phyloP scores from a whole-genome alignment of 192 early-diverging fungal genomes.

The Mortierella hygrophila region DNA sequence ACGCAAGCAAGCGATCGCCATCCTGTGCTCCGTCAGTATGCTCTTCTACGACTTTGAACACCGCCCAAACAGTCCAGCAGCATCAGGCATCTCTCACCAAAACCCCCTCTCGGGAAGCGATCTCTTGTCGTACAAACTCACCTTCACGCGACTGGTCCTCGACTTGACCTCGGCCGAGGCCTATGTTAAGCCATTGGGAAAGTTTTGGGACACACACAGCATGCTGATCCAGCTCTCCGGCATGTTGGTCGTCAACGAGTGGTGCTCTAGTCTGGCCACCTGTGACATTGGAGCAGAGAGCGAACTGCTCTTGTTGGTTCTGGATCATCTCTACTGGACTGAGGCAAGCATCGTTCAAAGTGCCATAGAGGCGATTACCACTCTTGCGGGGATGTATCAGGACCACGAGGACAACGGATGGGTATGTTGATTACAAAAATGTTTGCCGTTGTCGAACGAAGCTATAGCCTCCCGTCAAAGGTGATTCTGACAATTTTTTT shows the following conservation, averaged over 20 bases:
- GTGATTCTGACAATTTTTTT: neutral
- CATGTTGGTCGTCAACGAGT: slow-evolving; percentile 52
- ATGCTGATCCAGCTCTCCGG: slow-evolving; percentile 53
- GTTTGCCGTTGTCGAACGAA: neutral
- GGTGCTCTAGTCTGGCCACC: slow-evolving; percentile 48
- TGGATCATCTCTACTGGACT: slow-evolving; percentile 76
- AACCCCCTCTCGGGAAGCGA: neutral
- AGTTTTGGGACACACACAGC: slow-evolving; percentile 56
- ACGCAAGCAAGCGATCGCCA: slow-evolving; percentile 60
- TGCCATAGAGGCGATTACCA: slow-evolving; percentile 72
- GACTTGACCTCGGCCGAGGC: slow-evolving; percentile 50
- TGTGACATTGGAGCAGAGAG: slow-evolving; percentile 61
- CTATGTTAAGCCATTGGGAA: slow-evolving; percentile 45
- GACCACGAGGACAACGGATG: slow-evolving; percentile 68
- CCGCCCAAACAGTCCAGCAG: neutral
- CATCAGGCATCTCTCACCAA: neutral
- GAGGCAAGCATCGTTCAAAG: slow-evolving; percentile 72
- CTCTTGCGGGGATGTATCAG: slow-evolving; percentile 70
- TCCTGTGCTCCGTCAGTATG: slow-evolving; percentile 60
- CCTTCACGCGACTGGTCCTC: slow-evolving; percentile 38
- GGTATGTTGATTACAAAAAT: slow-evolving; percentile 27
- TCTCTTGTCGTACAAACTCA: slow-evolving; percentile 34
- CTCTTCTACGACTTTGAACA: slow-evolving; percentile 50
- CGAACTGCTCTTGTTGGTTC: slow-evolving; percentile 71
- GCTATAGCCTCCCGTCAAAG: neutral